Evolutionary conservation across 345 rosid genomes (phyloP).

Genomic region (Acer yangbiense): DNA sequence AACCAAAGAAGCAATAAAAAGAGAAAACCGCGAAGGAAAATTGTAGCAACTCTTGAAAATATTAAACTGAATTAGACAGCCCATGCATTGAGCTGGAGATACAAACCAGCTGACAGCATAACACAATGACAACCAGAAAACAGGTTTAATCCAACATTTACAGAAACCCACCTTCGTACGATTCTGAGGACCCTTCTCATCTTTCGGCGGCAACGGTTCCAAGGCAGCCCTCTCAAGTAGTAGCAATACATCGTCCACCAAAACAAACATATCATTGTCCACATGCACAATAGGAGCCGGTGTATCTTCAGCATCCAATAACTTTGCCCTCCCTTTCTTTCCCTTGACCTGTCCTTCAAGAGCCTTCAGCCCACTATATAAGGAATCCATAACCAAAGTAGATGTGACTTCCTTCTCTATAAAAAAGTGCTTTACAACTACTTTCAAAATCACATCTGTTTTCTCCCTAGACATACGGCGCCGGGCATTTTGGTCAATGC

Average conservation of each 20-base stretch:
- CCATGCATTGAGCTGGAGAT: not conserved
- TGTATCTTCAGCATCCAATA: conserved; percentile 60
- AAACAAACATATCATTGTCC: conserved; percentile 74
- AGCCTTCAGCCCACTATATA: conserved; percentile 94
- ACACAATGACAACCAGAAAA: not conserved
- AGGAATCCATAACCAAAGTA: conserved; percentile 98
- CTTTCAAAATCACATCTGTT: conserved; percentile 73
- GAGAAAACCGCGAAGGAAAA: not conserved
- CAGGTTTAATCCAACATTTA: conserved; percentile 9
- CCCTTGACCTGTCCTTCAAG: conserved; percentile 78
- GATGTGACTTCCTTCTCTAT: conserved; percentile 93
- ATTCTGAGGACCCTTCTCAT: conserved; percentile 81
- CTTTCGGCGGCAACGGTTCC: conserved; percentile 86
- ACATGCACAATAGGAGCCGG: conserved; percentile 75
- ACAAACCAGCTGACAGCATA: not conserved
- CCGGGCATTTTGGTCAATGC: conserved; percentile 69
- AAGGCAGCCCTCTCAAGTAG: conserved; percentile 79
- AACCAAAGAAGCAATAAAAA: not conserved
- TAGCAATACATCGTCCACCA: conserved; percentile 79
- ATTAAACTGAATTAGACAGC: not conserved
- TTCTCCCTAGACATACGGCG: conserved; percentile 82
- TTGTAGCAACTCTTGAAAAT: not conserved
- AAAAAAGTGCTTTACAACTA: conserved; percentile 87
- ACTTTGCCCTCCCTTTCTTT: conserved; percentile 58
- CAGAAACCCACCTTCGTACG: conserved; percentile 67